These are phyloP conservation scores for Singerocomus rubriflavus DNA, from an alignment of 1,284 basidiomycete genomes.

Conservation along the genomic window DNA sequence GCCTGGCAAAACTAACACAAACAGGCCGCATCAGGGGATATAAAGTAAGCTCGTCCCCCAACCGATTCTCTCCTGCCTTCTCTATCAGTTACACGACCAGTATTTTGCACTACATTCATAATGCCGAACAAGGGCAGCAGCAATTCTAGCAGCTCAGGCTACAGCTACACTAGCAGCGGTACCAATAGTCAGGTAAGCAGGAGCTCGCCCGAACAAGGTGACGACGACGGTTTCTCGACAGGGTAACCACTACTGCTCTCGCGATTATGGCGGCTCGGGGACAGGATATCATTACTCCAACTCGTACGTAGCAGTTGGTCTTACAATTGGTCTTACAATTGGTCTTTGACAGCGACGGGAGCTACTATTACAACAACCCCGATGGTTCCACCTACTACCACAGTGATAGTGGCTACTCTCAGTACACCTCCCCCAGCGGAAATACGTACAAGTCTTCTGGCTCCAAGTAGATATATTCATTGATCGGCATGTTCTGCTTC, in stretches of 20 bases:
- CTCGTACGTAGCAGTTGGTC: slow-evolving; percentile 30
- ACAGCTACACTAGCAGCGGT: slow-evolving; percentile 46
- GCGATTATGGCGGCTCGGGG: slow-evolving; percentile 40
- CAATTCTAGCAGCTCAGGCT: slow-evolving; percentile 24
- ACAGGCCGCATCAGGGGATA: slow-evolving; percentile 12
- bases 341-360: slow-evolving; percentile 42
- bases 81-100: too few species aligned
- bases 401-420: slow-evolving; percentile 43
- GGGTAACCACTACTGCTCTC: slow-evolving; percentile 58
- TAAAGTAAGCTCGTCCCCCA: background rate
- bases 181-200: slow-evolving; percentile 45
- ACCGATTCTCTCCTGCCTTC: background rate
- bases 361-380: slow-evolving; percentile 60
- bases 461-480: slow-evolving; percentile 15
- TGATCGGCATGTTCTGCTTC: too few species aligned
- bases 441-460: slow-evolving; percentile 30
- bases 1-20: slow-evolving; percentile 13
- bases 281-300: slow-evolving; percentile 61
- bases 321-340: background rate
- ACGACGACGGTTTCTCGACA: slow-evolving; percentile 18
- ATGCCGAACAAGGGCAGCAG: slow-evolving; percentile 19
- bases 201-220: background rate
- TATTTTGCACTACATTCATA: background rate
- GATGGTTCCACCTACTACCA: slow-evolving; percentile 61
- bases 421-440: slow-evolving; percentile 53